Base-by-base conservation (phyloP, 768 basidiomycete genomes). In the Phaeotremella skinneri region DNA sequence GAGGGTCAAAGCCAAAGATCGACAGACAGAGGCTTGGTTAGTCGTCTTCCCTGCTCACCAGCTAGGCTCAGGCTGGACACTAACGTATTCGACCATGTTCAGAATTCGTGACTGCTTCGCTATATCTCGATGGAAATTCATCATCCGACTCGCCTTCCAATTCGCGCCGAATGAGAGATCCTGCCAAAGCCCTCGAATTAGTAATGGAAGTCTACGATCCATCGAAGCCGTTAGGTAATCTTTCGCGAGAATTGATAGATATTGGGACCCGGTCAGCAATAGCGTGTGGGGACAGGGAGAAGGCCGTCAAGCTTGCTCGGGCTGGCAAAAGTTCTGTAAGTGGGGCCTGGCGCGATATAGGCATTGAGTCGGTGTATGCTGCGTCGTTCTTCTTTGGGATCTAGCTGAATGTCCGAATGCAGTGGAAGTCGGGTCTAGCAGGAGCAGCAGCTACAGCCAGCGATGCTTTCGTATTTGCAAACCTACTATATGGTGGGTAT, bases 231-330 rank as follows among this genome's bases (percentile, higher is more conserved):
- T 32, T 64, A 11, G 63, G 51, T 13, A 59, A 58, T 17, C 49
- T 73, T 29, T 47, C 56, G 3, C 30, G 61, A 20, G 71, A 73
- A 32, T 37, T 66, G 29, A 26, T 73, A 2, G 71, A 73, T 49
- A 64, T 49, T 16, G 68, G 62, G 17, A 66, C 67, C 2, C 56
- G 63, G 17, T 62, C 57, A 6, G 60, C 65, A 4, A 23, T 67
- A 9, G 48, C 27, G 0, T 30, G 37, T n/a, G 47, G 41, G 0
- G 68, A 72, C 55, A 9, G 21, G 3, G 50, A 47, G 1, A 42
- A 34, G 25, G 67, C 55, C 2, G 49, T 67, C 3, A 42, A 49
- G 48, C 54, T 72, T 2, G 70, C 63, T 13, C 26, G 48, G 17
- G 42, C 52, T 4, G 61, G 50, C 14, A 57, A 43, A 21, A 47